phyloP scores from a whole-genome alignment of 345 rosid genomes.

The Citrus australasica region DNA sequence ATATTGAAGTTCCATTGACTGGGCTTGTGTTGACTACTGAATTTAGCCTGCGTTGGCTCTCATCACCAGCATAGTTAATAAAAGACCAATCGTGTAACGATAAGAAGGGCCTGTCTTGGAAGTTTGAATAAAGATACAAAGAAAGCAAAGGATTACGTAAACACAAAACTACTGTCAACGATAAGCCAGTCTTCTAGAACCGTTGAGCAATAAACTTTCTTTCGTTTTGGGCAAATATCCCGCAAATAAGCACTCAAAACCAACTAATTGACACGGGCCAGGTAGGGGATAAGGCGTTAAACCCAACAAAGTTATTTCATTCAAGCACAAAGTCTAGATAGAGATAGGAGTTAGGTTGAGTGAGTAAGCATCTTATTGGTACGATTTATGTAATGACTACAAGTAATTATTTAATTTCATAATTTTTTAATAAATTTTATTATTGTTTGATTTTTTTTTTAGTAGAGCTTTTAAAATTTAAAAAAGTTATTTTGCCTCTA shows the following conservation, averaged over 20 bases:
- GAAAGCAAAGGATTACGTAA: neutral
- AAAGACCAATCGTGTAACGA: neutral
- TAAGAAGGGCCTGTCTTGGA: neutral
- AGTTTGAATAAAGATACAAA: neutral
- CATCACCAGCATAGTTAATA: neutral
- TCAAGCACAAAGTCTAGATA: neutral
- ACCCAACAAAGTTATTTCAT: neutral
- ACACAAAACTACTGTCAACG: neutral
- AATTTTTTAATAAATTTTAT: too few species aligned
- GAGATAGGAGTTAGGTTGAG: neutral
- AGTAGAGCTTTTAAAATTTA: too few species aligned
- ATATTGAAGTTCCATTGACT: neutral
- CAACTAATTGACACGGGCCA: neutral
- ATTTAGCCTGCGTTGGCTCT: neutral
- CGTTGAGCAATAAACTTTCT: neutral
- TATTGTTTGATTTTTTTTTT: too few species aligned
- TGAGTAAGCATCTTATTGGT: fast-evolving
- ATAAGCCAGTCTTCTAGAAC: neutral
- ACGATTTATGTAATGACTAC: too few species aligned
- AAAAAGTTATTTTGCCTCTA: too few species aligned
- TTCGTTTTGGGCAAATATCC: neutral
- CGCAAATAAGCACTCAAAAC: neutral
- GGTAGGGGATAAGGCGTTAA: neutral
- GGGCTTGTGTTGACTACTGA: conserved; percentile 6
- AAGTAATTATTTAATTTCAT: too few species aligned